phyloP scores from a whole-genome alignment of 2,329 filamentous ascomycete genomes.

The Colletotrichum sp. region DNA sequence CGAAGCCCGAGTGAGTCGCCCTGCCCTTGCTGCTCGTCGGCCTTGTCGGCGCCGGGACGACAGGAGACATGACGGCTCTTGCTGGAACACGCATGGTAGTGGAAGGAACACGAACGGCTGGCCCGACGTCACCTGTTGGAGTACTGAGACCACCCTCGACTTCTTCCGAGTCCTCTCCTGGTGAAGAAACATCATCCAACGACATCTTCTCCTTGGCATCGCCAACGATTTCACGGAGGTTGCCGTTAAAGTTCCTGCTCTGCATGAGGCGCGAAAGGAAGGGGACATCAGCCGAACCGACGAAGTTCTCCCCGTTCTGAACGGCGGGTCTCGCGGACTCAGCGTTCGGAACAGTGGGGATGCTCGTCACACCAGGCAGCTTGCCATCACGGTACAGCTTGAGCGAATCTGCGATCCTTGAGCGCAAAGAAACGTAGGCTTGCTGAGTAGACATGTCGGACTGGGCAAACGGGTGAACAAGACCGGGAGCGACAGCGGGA shows the following conservation, averaged over 20 bases:
- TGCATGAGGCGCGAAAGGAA: conserved; percentile 71
- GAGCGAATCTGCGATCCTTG: conserved; percentile 60
- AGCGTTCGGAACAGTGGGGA: conserved; percentile 39
- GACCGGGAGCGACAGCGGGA: conserved; percentile 44
- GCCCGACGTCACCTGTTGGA: conserved; percentile 29
- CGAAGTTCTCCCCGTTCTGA: conserved; percentile 39
- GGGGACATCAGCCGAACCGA: conserved; percentile 64
- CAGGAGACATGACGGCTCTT: conserved; percentile 59
- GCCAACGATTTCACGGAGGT: conserved; percentile 62
- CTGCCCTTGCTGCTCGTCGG: conserved; percentile 65
- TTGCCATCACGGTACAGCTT: conserved; percentile 57
- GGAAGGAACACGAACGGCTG: conserved; percentile 29
- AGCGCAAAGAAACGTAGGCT: conserved; percentile 54
- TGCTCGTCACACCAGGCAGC: conserved; percentile 51
- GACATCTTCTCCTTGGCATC: conserved; percentile 63
- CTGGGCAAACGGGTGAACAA: conserved; percentile 68
- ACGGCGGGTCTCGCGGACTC: conserved; percentile 33
- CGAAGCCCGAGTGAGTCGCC: conserved; percentile 43
- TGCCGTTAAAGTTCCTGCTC: conserved; percentile 63
- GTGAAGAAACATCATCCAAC: conserved; percentile 53
- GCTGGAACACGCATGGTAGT: conserved; percentile 64
- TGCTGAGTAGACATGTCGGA: conserved; percentile 60
- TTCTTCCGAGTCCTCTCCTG: conserved; percentile 62
- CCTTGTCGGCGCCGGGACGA: conserved; percentile 44
- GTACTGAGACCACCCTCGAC: conserved; percentile 36